Evolutionary conservation across 208 protist species (phyloP).

Genomic region (Phytomonas sp.): DNA sequence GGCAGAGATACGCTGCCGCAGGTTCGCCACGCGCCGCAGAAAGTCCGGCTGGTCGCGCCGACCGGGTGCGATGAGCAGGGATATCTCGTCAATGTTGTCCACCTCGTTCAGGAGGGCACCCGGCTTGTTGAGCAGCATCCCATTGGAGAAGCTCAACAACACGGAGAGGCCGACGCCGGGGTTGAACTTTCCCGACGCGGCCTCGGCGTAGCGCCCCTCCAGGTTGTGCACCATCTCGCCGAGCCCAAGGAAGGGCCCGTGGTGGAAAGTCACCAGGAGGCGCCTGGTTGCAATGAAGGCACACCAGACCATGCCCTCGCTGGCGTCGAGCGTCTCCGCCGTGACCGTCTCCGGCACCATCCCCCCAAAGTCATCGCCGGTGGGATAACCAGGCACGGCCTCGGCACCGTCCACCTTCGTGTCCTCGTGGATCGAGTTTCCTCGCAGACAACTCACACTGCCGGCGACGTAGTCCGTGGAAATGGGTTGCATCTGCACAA

Average conservation of each 20-base stretch:
- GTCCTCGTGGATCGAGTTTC: neutral
- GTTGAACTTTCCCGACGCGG: constrained; percentile 11
- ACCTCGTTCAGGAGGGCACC: constrained; percentile 72
- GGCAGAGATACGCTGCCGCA: constrained; percentile 66
- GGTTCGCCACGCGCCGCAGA: constrained; percentile 62
- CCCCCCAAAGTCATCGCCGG: constrained; percentile 7
- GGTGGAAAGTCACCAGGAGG: constrained; percentile 58
- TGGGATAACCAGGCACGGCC: constrained; percentile 15
- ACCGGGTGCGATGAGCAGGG: constrained; percentile 71
- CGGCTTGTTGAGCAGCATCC: constrained; percentile 59
- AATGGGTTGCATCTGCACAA: constrained; percentile 52
- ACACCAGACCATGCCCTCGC: constrained; percentile 38
- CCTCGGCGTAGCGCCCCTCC: constrained; percentile 16
- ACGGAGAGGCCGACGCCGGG: constrained; percentile 33
- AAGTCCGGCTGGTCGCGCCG: constrained; percentile 77
- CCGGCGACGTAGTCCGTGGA: constrained; percentile 36
- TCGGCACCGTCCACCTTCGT: neutral
- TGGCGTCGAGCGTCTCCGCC: constrained; percentile 24
- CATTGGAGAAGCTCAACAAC: constrained; percentile 50
- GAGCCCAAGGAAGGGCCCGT: constrained; percentile 39
- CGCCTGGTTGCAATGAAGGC: constrained; percentile 43
- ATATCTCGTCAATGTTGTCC: constrained; percentile 83
- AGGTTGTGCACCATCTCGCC: constrained; percentile 40
- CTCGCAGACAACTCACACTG: constrained; percentile 38
- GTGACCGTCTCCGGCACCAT: constrained; percentile 16